Evolutionary conservation across 805 yeast genomes (phyloP).

Genomic region (Jamesozyma lodderae): DNA sequence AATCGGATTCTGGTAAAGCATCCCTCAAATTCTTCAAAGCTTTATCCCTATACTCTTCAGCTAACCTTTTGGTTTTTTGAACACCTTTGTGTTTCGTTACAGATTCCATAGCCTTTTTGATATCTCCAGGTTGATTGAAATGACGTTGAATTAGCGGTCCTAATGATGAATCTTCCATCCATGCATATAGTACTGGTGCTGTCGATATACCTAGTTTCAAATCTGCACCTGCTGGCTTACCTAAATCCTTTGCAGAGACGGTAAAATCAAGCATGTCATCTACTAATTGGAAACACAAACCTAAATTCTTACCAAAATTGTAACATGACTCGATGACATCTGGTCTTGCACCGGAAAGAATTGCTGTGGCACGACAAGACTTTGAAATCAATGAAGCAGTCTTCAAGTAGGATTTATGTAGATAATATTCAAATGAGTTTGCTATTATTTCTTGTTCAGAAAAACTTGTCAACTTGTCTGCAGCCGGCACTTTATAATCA

Average conservation of each 20-base stretch:
- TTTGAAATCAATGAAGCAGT: conserved; percentile 93
- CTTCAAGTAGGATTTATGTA: conserved; percentile 90
- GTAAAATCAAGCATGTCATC: conserved; percentile 96
- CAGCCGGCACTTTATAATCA: conserved; percentile 41
- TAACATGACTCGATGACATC: conserved; percentile 76
- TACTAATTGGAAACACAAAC: conserved; percentile 90
- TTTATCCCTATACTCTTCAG: conserved; percentile 63
- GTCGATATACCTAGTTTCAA: conserved; percentile 90
- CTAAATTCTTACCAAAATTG: conserved; percentile 85
- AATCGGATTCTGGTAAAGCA: conserved; percentile 76
- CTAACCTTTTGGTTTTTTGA: conserved; percentile 63
- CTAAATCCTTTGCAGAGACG: conserved; percentile 71
- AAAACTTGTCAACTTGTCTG: conserved; percentile 14
- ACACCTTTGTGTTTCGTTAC: conserved; percentile 70
- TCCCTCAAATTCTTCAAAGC: conserved; percentile 63
- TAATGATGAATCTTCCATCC: conserved; percentile 78
- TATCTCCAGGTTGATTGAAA: conserved; percentile 73
- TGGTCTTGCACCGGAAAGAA: conserved; percentile 74
- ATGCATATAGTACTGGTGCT: conserved; percentile 91
- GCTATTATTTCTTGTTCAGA: conserved; percentile 58
- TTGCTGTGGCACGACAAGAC: conserved; percentile 87
- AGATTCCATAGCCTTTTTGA: conserved; percentile 67
- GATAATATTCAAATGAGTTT: conserved; percentile 90
- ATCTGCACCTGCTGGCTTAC: conserved; percentile 96
- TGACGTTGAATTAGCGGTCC: conserved; percentile 80